Conservation (phyloP, 2,329 filamentous ascomycete species). For the Sporothrix dimorphospora region DNA sequence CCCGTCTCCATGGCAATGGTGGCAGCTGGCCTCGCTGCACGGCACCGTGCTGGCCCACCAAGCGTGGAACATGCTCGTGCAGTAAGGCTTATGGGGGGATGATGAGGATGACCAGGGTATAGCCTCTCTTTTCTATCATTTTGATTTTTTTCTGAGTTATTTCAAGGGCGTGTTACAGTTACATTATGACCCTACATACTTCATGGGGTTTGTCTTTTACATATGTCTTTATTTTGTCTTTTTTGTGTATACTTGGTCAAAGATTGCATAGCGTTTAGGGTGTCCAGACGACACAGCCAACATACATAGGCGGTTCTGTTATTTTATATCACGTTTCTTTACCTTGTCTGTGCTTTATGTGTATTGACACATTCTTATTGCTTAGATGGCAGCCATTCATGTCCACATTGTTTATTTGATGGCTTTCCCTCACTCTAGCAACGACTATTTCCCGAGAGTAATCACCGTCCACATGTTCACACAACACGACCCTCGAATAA, state of each 20-base stretch:
- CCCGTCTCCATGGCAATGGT: constrained; percentile 27
- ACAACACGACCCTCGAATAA: background rate
- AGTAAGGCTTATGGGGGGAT: background rate
- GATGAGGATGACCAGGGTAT: too few relatives aligned
- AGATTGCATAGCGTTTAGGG: constrained; percentile 23
- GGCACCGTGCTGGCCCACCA: constrained; percentile 28
- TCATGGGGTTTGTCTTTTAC: background rate
- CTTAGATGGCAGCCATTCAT: background rate
- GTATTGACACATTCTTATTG: too few relatives aligned
- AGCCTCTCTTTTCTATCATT: too few relatives aligned
- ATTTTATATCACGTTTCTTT: background rate
- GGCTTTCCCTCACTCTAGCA: background rate
- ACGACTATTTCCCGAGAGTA: background rate
- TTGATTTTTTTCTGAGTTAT: too few relatives aligned
- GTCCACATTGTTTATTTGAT: background rate
- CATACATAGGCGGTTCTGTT: background rate
- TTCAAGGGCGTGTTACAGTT: background rate
- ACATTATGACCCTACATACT: background rate
- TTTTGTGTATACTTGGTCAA: background rate
- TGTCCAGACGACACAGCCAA: background rate
- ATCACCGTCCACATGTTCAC: background rate
- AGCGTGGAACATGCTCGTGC: constrained; percentile 28
- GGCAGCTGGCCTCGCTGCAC: constrained; percentile 33
- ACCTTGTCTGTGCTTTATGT: background rate
- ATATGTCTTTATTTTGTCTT: background rate